Evolutionary conservation across 1,139 yeast genomes (phyloP).

Genomic region (Wickerhamomyces sp.): DNA sequence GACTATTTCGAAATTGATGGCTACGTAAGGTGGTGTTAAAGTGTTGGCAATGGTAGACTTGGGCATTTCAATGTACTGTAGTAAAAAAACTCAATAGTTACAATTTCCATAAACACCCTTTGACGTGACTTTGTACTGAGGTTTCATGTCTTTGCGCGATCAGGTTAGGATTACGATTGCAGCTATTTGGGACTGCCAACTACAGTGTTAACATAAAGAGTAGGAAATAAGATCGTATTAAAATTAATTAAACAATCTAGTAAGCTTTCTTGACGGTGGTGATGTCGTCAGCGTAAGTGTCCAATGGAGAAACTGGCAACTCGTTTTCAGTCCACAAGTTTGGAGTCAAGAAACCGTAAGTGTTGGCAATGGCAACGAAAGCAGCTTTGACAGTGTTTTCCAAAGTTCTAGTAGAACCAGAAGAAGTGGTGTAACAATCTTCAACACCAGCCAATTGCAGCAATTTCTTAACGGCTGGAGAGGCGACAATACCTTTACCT

Average conservation of each 20-base stretch:
- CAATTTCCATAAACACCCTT: no score
- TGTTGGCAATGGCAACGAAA: conserved; percentile 98
- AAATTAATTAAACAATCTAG: conserved; percentile 24
- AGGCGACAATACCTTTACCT: conserved; percentile 99
- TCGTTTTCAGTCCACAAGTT: conserved; percentile 93
- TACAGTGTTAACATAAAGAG: no score
- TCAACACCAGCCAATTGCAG: conserved; percentile 99
- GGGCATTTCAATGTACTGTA: no score
- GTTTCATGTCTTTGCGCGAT: no score
- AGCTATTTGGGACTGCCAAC: no score
- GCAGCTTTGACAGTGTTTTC: conserved; percentile 99
- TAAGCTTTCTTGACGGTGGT: conserved; percentile 71
- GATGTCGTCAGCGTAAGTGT: conserved; percentile 85
- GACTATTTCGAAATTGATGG: no score
- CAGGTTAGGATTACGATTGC: no score
- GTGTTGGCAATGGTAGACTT: no score
- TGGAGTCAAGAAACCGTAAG: conserved; percentile 99
- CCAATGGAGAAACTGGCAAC: conserved; percentile 89
- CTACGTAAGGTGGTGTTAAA: no score
- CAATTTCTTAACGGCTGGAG: conserved; percentile 99
- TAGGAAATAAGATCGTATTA: conserved; percentile 7
- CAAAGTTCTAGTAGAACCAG: conserved; percentile 99
- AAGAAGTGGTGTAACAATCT: conserved; percentile 98
- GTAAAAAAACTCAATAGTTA: no score
- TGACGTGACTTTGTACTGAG: no score